Percentiles rank a stretch among this genome's conserved stretches.
phyloP scores from a whole-genome alignment of 768 basidiomycete genomes.

The Chalciporus sphaerocephalus region DNA sequence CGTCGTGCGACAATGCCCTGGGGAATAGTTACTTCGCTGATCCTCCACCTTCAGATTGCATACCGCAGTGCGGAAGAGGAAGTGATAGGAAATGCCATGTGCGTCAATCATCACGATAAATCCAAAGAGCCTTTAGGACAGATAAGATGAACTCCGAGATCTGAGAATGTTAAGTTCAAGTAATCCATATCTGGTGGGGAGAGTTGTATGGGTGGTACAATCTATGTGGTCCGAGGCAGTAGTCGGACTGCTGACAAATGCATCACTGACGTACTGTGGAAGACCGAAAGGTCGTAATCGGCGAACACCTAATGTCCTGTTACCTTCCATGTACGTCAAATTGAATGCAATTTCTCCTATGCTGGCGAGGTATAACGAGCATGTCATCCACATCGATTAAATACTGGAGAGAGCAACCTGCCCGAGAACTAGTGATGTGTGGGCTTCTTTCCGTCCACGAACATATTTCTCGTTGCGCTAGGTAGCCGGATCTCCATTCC shows the following conservation, averaged over 20 bases:
- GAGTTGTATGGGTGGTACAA: not conserved
- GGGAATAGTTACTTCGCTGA: too few relatives aligned
- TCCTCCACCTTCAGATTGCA: too few relatives aligned
- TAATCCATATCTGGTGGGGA: too few relatives aligned
- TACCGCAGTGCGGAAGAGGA: not conserved
- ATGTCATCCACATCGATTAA: slow-evolving; percentile 4
- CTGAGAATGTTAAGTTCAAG: not conserved
- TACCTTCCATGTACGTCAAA: not conserved
- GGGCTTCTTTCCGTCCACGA: slow-evolving; percentile 75
- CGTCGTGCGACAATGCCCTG: too few relatives aligned
- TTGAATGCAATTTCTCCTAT: not conserved
- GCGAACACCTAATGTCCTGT: not conserved
- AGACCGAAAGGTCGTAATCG: not conserved
- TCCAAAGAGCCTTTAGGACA: not conserved
- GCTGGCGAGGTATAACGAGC: slow-evolving; percentile 13
- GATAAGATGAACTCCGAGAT: not conserved
- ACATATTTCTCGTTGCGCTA: slow-evolving; percentile 94
- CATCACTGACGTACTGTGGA: not conserved
- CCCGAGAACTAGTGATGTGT: slow-evolving; percentile 38
- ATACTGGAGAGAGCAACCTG: slow-evolving; percentile 7
- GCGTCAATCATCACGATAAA: too few relatives aligned
- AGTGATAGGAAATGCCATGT: too few relatives aligned
- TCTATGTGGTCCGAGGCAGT: not conserved
- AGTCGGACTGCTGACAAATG: not conserved
- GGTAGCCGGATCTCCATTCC: slow-evolving; percentile 84